A percentile compares a stretch with the other conserved stretches of the same genome.
phyloP scores from a whole-genome alignment of 345 rosid species.

The Durio zibethinus region DNA sequence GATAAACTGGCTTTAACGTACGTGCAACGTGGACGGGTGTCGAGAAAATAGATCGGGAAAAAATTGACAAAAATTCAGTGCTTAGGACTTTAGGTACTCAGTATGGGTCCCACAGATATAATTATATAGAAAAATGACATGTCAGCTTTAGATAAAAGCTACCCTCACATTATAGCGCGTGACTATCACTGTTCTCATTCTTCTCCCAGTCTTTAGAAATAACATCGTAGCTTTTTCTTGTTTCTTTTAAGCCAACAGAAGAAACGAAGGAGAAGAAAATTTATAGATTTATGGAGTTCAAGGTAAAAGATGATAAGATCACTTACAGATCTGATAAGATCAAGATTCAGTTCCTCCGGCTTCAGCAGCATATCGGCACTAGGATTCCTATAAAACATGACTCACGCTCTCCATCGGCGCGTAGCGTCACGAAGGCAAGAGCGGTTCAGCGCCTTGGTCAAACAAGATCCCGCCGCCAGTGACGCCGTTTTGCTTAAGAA shows the following conservation, averaged over 20 bases:
- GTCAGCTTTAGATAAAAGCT: neutral
- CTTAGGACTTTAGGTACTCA: neutral
- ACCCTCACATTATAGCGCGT: neutral
- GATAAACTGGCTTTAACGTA: neutral
- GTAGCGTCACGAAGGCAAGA: constrained; percentile 86
- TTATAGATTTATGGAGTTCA: neutral
- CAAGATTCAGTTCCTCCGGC: constrained; percentile 84
- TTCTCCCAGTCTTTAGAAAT: too few relatives aligned
- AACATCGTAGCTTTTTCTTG: neutral
- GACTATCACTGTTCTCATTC: neutral
- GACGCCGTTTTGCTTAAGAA: constrained; percentile 87
- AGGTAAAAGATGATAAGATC: neutral
- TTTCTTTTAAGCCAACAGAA: neutral
- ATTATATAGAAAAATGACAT: neutral
- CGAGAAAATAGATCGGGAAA: neutral
- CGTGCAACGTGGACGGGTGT: too few relatives aligned
- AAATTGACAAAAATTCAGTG: neutral
- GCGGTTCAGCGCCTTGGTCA: constrained; percentile 93
- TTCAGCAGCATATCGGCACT: constrained; percentile 91
- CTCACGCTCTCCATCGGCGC: constrained; percentile 96
- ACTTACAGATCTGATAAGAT: constrained; percentile 89
- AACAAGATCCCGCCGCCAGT: constrained; percentile 71
- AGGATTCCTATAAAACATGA: constrained; percentile 94
- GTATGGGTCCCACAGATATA: neutral
- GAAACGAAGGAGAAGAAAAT: neutral